phyloP scores from a whole-genome alignment of 768 basidiomycete genomes.

The Chiua virens region DNA sequence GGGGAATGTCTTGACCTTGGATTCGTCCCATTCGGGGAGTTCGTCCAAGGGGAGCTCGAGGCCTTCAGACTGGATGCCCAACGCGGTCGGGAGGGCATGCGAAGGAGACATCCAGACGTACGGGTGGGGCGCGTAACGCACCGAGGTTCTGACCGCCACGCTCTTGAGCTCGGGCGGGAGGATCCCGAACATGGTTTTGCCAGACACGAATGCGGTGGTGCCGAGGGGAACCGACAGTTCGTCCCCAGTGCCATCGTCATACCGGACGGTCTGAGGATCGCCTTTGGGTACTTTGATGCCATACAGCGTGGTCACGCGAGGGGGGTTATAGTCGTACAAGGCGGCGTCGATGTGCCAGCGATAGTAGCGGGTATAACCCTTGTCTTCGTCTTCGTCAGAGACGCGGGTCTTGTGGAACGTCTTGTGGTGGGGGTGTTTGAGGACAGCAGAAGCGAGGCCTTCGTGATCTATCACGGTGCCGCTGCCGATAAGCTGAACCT shows the following conservation, averaged over 20 bases:
- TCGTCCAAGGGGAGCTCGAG: constrained; percentile 64
- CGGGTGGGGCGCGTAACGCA: constrained; percentile 81
- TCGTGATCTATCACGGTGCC: constrained; percentile 79
- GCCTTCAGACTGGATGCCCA: constrained; percentile 81
- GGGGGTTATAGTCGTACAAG: constrained; percentile 72
- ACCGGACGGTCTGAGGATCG: constrained; percentile 59
- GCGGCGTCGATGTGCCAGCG: constrained; percentile 94
- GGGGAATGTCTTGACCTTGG: constrained; percentile 70
- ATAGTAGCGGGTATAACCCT: constrained; percentile 85
- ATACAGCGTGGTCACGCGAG: constrained; percentile 84
- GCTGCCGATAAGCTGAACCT: constrained; percentile 92
- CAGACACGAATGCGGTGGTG: constrained; percentile 82
- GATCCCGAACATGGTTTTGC: constrained; percentile 82
- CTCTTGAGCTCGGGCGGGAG: constrained; percentile 72
- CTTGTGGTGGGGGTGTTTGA: constrained; percentile 85
- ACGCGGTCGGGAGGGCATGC: constrained; percentile 69
- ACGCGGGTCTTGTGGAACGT: constrained; percentile 85
- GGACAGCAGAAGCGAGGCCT: constrained; percentile 70
- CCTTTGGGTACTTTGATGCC: constrained; percentile 74
- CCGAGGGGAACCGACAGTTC: constrained; percentile 81
- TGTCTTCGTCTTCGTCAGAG: constrained; percentile 68
- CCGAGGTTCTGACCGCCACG: constrained; percentile 72
- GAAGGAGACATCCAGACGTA: constrained; percentile 91
- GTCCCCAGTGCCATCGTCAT: constrained; percentile 88
- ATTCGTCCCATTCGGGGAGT: constrained; percentile 82